Evolutionary conservation across 129 eudicot species (phyloP).

Genomic region (Glebionis coronaria): DNA sequence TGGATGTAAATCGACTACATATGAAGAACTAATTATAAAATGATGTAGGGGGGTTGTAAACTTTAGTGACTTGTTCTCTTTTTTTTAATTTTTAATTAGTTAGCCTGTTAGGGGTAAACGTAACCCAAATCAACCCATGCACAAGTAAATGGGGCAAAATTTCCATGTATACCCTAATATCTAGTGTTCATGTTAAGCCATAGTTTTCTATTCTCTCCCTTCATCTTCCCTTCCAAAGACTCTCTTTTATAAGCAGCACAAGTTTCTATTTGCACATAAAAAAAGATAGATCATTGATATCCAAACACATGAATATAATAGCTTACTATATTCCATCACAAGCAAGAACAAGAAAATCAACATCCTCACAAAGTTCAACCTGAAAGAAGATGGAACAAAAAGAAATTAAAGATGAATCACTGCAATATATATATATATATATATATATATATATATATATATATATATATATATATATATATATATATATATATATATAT

Average conservation of each 20-base stretch:
- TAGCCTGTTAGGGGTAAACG: neutral
- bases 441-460: no score
- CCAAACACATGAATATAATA: neutral
- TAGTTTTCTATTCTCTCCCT: no score
- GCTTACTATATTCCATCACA: neutral
- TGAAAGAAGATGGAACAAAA: neutral
- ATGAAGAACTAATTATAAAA: no score
- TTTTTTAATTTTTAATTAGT: neutral
- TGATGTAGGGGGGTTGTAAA: neutral
- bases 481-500: no score
- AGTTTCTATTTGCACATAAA: neutral
- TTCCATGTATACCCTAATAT: neutral
- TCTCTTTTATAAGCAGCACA: neutral
- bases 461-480: no score
- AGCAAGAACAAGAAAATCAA: neutral
- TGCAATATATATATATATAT: no score
- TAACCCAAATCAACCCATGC: neutral
- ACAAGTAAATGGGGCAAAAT: neutral
- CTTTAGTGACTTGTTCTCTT: neutral
- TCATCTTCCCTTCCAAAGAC: neutral
- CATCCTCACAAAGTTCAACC: slow-evolving; percentile 1
- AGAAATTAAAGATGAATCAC: neutral
- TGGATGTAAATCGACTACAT: no score
- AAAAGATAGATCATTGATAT: neutral
- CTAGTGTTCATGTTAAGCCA: no score